Evolutionary conservation across 345 rosid genomes (phyloP).

Genomic region (Sonneratia caseolaris): DNA sequence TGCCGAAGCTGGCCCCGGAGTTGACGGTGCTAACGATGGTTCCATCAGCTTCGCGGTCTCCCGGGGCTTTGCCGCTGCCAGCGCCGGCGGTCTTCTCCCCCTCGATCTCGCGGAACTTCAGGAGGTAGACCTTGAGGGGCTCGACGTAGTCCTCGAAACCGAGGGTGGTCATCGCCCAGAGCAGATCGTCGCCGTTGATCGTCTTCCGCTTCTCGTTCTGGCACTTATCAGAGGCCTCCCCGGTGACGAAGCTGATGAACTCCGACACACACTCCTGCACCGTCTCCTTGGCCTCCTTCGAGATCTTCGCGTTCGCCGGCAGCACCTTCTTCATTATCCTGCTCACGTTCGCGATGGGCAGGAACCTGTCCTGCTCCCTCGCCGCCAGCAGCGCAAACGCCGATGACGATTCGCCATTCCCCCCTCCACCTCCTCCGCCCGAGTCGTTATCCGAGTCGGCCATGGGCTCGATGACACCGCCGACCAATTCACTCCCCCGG

Average conservation of each 20-base stretch:
- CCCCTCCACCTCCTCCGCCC: conserved; percentile 18
- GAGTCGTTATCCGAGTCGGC: conserved; percentile 55
- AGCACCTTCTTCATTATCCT: no score
- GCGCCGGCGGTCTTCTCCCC: conserved; percentile 33
- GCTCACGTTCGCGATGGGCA: conserved; percentile 44
- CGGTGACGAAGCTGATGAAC: conserved; percentile 55
- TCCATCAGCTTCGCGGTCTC: conserved; percentile 10
- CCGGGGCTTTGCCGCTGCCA: conserved; percentile 5
- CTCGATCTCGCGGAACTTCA: conserved; percentile 45
- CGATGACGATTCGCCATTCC: background rate
- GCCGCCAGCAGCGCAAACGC: conserved; percentile 14
- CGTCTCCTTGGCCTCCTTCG: no score
- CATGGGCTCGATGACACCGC: conserved; percentile 12
- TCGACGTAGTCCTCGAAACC: conserved; percentile 55
- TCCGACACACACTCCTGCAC: conserved; percentile 56
- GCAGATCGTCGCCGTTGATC: conserved; percentile 7
- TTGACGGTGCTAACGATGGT: conserved; percentile 13
- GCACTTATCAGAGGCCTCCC: conserved; percentile 57
- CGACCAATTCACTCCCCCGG: background rate
- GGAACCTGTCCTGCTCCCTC: conserved; percentile 40
- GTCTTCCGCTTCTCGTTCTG: conserved; percentile 59
- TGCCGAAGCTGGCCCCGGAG: conserved; percentile 12
- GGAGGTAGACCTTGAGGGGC: conserved; percentile 40
- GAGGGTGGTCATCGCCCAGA: conserved; percentile 57
- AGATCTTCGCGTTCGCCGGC: no score